Base-by-base conservation (phyloP, 169 alveolate genomes). In the Cryptosporidium canis region DNA sequence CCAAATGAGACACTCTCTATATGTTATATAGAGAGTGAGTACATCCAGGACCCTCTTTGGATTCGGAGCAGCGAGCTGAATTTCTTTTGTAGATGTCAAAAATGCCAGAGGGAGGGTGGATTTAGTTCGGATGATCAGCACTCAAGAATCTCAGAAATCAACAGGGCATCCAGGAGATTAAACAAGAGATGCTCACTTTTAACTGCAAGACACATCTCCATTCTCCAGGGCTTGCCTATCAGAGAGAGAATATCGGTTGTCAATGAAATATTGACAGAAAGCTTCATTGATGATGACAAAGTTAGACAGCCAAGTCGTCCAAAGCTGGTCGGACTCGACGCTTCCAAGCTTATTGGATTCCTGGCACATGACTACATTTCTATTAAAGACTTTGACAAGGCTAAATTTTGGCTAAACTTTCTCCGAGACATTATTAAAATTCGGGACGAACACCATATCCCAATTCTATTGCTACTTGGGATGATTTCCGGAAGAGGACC, bases 41-140 rank as follows among this genome's bases (percentile, higher is more conserved):
- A 39, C 51, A 58, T 77, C 31, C 33, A 41, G n/a, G 87, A 77
- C 27, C 87, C 87, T 35, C 64, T 77, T 39, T 77, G 87, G 87
- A 47, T 77, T 14, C 33, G 87, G 8, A 29, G 31, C 44, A 27
- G 64, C n/a, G 87, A 77, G 24, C 72, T 77, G 18, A 77, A 77
- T 61, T 77, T 77, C 41, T 58, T 56, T 18, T 77, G 87, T 8
- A 27, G 33, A 43, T 77, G 87, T 29, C 7, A 58, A 24, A 53
- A 9, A 33, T 77, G 87, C n/a, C 43, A 24, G 39, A 27, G 27
- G 5, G 87, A 77, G 24, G 68, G 67, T 4, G 33, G 64, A 66
- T 63, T 66, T 24, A 21, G 35, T 16, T 37, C 31, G 5, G 6
- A 31, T 31, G 48, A 37, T 27, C 16, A 16, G 14, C 29, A 7